phyloP scores from a whole-genome alignment of 2,329 filamentous ascomycete species.

The Fusarium algeriense region DNA sequence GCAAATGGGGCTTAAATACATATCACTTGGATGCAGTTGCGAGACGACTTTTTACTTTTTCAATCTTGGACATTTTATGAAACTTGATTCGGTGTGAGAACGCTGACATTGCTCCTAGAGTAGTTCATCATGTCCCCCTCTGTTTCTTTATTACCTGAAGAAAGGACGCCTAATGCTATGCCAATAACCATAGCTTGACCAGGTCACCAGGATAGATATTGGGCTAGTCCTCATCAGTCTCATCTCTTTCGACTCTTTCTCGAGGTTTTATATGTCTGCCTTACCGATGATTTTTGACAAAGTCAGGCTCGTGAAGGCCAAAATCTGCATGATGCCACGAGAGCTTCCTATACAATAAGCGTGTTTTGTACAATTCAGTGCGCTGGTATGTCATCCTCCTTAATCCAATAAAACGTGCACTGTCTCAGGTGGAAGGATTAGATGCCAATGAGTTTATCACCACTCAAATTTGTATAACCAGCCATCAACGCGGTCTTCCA shows the following conservation, averaged over 20 bases:
- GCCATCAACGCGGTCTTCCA: background rate
- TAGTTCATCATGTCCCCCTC: background rate
- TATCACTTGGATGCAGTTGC: background rate
- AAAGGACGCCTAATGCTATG: background rate
- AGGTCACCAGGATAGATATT: background rate
- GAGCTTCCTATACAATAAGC: background rate
- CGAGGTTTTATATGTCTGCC: no score
- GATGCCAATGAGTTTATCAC: background rate
- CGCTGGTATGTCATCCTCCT: background rate
- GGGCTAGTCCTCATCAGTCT: background rate
- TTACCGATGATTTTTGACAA: no score
- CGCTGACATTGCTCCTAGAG: background rate
- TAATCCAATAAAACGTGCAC: background rate
- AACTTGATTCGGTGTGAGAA: background rate
- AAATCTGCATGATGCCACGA: background rate
- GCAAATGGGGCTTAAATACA: conserved; percentile 8
- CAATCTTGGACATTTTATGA: background rate
- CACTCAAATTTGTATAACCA: background rate
- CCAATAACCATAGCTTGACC: background rate
- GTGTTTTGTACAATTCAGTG: background rate
- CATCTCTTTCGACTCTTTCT: background rate
- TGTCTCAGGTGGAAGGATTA: background rate
- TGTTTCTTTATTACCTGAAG: background rate
- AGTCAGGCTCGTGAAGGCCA: background rate
- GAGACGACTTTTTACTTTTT: background rate